Evolutionary conservation across 495 filamentous ascomycete species (phyloP).

Genomic region (Xylaria cubensis): DNA sequence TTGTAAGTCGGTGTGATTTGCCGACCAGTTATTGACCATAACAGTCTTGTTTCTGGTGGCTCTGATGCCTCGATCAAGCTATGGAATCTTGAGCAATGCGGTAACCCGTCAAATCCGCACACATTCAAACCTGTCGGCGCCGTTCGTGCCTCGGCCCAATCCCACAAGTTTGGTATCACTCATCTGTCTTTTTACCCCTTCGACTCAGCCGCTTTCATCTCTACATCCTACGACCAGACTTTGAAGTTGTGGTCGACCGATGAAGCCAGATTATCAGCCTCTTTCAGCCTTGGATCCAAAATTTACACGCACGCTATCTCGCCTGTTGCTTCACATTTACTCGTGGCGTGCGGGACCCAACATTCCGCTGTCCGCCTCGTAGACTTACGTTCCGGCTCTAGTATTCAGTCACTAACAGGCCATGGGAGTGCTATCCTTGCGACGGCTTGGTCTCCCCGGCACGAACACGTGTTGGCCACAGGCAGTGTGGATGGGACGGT

Average conservation of each 20-base stretch:
- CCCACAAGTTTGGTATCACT: constrained; percentile 80
- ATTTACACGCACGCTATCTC: constrained; percentile 79
- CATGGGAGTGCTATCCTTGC: constrained; percentile 75
- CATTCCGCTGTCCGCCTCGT: constrained; percentile 80
- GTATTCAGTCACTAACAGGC: constrained; percentile 75
- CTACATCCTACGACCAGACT: constrained; percentile 82
- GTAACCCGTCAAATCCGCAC: constrained; percentile 45
- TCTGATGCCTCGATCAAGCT: constrained; percentile 78
- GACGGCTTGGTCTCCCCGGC: constrained; percentile 78
- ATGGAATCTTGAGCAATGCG: constrained; percentile 76
- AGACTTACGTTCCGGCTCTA: constrained; percentile 78
- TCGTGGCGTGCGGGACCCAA: constrained; percentile 85
- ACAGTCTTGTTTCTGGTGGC: constrained; percentile 81
- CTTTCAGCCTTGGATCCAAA: constrained; percentile 74
- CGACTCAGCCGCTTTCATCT: constrained; percentile 78
- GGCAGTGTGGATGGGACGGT: constrained; percentile 79
- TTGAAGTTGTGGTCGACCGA: constrained; percentile 80
- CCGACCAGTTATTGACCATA: constrained; percentile 29
- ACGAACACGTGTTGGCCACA: constrained; percentile 79
- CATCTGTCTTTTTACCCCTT: constrained; percentile 89
- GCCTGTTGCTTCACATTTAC: constrained; percentile 70
- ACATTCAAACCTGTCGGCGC: constrained; percentile 57
- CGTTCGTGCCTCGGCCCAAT: constrained; percentile 40
- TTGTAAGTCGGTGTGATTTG: neutral
- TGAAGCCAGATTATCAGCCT: constrained; percentile 62